phyloP scores from a whole-genome alignment of 2,329 filamentous ascomycete species.

The Aspergillus hortae region DNA sequence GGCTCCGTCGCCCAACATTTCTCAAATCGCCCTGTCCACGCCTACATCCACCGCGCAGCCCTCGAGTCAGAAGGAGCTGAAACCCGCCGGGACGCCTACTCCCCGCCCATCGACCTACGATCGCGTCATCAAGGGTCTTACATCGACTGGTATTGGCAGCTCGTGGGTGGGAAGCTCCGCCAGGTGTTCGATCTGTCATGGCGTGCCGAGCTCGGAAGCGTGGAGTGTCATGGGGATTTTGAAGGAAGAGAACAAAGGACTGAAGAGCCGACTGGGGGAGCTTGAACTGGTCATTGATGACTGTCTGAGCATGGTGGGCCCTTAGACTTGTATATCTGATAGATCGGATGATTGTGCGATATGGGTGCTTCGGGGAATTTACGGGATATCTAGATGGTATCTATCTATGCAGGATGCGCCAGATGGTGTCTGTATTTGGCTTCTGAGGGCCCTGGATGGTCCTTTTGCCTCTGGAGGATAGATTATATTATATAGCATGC shows the following conservation, averaged over 20 bases:
- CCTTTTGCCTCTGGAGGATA: too few relatives aligned
- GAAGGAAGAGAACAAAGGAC: conserved; percentile 52
- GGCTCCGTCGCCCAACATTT: conserved; percentile 36
- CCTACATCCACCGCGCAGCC: conserved; percentile 27
- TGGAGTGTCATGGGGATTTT: conserved; percentile 53
- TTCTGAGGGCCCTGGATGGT: too few relatives aligned
- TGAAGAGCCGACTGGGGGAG: conserved; percentile 52
- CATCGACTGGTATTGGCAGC: conserved; percentile 30
- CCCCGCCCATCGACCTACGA: conserved; percentile 38
- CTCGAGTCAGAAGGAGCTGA: conserved; percentile 29
- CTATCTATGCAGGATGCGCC: too few relatives aligned
- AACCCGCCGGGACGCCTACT: conserved; percentile 15
- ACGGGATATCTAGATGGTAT: too few relatives aligned
- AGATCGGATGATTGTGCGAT: neutral
- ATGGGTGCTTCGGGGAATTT: neutral
- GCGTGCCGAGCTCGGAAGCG: conserved; percentile 42
- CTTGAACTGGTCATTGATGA: conserved; percentile 56
- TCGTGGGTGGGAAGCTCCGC: conserved; percentile 28
- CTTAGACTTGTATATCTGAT: conserved; percentile 13
- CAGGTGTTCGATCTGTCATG: conserved; percentile 41
- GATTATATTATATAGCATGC: too few relatives aligned
- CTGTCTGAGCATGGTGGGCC: conserved; percentile 52
- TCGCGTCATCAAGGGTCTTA: conserved; percentile 42
- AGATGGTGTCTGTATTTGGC: too few relatives aligned
- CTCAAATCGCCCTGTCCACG: conserved; percentile 28